Base-by-base conservation (phyloP, 306 rosid genomes). In the Gynostemma pentaphyllum region DNA sequence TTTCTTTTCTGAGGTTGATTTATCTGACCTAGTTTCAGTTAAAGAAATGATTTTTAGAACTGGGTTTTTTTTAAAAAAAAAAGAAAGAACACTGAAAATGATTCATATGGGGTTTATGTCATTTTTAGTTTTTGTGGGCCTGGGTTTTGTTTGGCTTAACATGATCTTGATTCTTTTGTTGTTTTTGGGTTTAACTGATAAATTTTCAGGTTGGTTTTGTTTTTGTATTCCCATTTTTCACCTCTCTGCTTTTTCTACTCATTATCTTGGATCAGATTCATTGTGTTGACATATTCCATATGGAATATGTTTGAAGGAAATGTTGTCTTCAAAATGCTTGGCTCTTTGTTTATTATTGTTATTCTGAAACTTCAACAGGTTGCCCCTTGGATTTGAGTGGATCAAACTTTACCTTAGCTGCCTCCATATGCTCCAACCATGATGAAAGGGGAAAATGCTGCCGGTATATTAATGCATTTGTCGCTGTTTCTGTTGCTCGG, bases 361-460 rank as follows among this genome's bases (percentile, higher is more conserved):
- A n/a, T 60, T 68, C 50, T 29, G 52, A 49, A 7, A 7, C 8
- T 71, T 75, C 79, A 19, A 86, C 95, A 92, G 99, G 78, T 54
- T 92, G 99, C 75, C 97, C 99, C 62, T 86, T 92, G 76, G 79
- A 86, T 71, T 79, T 92, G 73, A 74, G 82, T 29, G 71, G 76
- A 68, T 86, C 95, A 73, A 92, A 92, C 78, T 79, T 87, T 55
- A 88, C 97, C 34, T 57, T 84, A 51, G 94, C 79, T 24, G 84
- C 96, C 76, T 81, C 96, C 59, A 28, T 84, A 52, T 92, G 99
- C 81, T 82, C 87, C 19, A 62, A 72, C 72, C 77, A 66, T 13
- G 74, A 74, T 48, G 83, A 86, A 64, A 76, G 99, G 56, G 95
- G 94, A 66, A 84, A 84, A 49, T 92, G 99, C 71, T 92, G 99